phyloP scores from a whole-genome alignment of 2,329 filamentous ascomycete species.

The Aureobasidium mangrovei region DNA sequence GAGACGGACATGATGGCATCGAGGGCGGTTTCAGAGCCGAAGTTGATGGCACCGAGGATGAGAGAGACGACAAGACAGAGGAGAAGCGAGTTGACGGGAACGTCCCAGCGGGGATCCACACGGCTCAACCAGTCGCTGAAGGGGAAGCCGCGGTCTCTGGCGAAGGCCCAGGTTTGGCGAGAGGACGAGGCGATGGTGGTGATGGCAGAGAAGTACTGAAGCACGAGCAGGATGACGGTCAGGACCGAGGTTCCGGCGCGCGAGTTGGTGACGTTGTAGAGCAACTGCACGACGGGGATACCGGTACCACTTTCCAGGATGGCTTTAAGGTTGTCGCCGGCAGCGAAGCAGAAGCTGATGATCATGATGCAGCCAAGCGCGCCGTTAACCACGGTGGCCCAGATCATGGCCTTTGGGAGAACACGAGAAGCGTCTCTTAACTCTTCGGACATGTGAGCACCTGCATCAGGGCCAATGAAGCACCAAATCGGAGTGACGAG shows the following conservation, averaged over 20 bases:
- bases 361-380: slow-evolving; percentile 29
- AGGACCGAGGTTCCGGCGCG: slow-evolving; percentile 25
- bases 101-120: slow-evolving; percentile 20
- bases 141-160: slow-evolving; percentile 27
- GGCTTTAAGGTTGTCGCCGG: slow-evolving; percentile 21
- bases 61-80: slow-evolving; percentile 25
- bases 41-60: slow-evolving; percentile 34
- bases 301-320: slow-evolving; percentile 17
- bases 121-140: slow-evolving; percentile 27
- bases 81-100: slow-evolving; percentile 17
- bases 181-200: slow-evolving; percentile 28
- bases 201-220: slow-evolving; percentile 28
- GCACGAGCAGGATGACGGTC: slow-evolving; percentile 24
- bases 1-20: slow-evolving; percentile 35
- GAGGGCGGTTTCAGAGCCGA: slow-evolving; percentile 33
- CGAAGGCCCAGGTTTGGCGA: slow-evolving; percentile 27
- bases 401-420: slow-evolving; percentile 36
- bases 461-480: slow-evolving; percentile 31
- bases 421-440: slow-evolving; percentile 33
- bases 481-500: slow-evolving; percentile 32
- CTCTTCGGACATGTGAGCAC: slow-evolving; percentile 29
- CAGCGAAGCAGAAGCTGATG: slow-evolving; percentile 30
- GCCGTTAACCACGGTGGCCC: slow-evolving; percentile 31
- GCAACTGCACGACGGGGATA: slow-evolving; percentile 25
- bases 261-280: slow-evolving; percentile 25